Base-by-base conservation (phyloP, 192 early-diverging fungal species). In the Mortierella claussenii region DNA sequence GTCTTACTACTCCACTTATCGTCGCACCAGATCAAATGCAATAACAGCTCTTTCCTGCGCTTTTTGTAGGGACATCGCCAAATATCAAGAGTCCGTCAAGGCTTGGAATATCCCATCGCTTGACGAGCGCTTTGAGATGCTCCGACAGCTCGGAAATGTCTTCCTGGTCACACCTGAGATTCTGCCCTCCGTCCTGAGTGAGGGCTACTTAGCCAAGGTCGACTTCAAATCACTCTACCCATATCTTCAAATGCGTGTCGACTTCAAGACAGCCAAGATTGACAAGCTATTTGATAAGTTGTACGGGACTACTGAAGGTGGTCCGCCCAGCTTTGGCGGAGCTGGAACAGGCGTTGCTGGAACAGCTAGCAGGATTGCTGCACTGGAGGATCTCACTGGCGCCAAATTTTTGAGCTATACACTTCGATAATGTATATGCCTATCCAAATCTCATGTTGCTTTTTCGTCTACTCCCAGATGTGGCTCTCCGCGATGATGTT, bases 111-210 rank as follows among this genome's bases (percentile, higher is more conserved):
- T 94, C 20, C 80, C 91, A 3, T 65, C 73, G 26, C 73, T 99
- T 13, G 87, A 89, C 59, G 94, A 96, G 53, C 89, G 93, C 30
- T 97, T 97, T 69, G 90, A 93, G 58, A 88, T 96, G 80, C 73
- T 99, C 6, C 92, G 93, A 46, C 93, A 99, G 62, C 80, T 99
- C 15, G 94, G 93, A 57, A 98, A 95, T 60, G 86, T 99, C 2
- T 99, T 95, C 67, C 78, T 97, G 28, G 95, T 96, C 21, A 93
- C 93, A 71, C 93, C 96, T 21, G 92, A 95, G 55, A 95, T 94
- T 47, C 80, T 99, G 24, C 90, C 91, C 65, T 92, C 94, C 17
- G 86, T 98, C 30, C 81, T 99, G 34, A 89, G 89, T 31, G 94
- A 97, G 63, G 94, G 95, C 3, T 85, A 91, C 42, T 83, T 98